These are phyloP conservation scores for Rhytidiadelphus loreus DNA, from an alignment of 225 moss, liverwort and hornwort species.

Conservation along the genomic window DNA sequence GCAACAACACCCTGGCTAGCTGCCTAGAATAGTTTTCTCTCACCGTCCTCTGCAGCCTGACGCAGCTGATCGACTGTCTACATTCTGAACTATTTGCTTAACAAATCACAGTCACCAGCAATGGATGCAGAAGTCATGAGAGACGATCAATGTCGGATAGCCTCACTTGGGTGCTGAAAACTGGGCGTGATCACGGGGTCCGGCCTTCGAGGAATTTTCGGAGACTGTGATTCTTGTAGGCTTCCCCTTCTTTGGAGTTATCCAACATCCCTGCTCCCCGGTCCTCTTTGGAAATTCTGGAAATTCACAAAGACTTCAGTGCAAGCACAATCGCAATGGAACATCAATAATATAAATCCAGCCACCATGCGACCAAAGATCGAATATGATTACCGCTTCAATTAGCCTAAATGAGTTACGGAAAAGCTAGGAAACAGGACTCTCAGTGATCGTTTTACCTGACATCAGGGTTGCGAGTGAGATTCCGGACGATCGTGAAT, in stretches of 20 bases:
- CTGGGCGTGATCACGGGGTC: slow-evolving; percentile 39
- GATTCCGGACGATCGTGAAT: slow-evolving; percentile 46
- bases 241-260: slow-evolving; percentile 60
- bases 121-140: too few relatives aligned
- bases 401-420: not conserved
- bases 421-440: not conserved
- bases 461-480: slow-evolving; percentile 70
- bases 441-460: slow-evolving; percentile 14
- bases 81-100: too few relatives aligned
- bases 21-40: too few relatives aligned
- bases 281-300: slow-evolving; percentile 65
- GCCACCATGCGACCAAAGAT: not conserved
- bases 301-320: not conserved
- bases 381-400: not conserved
- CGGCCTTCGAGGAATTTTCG: slow-evolving; percentile 20
- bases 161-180: not conserved
- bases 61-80: too few relatives aligned
- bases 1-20: too few relatives aligned
- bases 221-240: slow-evolving; percentile 47
- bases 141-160: too few relatives aligned
- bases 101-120: too few relatives aligned
- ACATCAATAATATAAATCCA: not conserved
- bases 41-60: too few relatives aligned
- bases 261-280: slow-evolving; percentile 48
- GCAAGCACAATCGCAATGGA: not conserved